phyloP scores from a whole-genome alignment of 2,329 filamentous ascomycete genomes.

The Calcarisporium arbuscula region DNA sequence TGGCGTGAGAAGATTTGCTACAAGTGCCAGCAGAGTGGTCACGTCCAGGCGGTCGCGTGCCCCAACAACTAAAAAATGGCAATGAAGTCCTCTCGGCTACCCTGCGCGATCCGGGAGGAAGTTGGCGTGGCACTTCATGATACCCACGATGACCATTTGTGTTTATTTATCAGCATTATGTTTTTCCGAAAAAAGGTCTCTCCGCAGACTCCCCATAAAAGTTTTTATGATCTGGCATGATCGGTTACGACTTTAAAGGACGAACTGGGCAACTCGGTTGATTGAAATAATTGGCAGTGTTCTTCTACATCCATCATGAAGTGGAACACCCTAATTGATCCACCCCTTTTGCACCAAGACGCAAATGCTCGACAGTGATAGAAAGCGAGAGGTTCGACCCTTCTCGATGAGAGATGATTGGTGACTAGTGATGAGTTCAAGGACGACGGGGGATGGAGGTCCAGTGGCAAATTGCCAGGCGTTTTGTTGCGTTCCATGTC shows the following conservation, averaged over 20 bases:
- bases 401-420: constrained; percentile 10
- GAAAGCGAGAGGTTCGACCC: too few relatives aligned
- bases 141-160: constrained; percentile 30
- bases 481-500: constrained; percentile 10
- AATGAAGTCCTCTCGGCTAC: constrained; percentile 16
- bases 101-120: constrained; percentile 15
- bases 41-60: constrained; percentile 92
- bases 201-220: constrained; percentile 15
- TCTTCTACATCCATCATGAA: constrained; percentile 12
- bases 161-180: constrained; percentile 18
- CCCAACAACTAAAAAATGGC: constrained; percentile 64
- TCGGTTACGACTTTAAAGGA: constrained; percentile 24
- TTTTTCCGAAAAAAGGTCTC: too few relatives aligned
- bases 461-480: constrained; percentile 13
- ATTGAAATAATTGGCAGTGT: constrained; percentile 18
- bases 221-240: constrained; percentile 23
- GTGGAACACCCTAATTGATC: background rate
- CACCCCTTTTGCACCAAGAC: constrained; percentile 17
- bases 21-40: constrained; percentile 80
- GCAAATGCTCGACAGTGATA: background rate
- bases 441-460: constrained; percentile 12
- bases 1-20: constrained; percentile 93
- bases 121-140: constrained; percentile 36
- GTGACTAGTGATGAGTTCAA: constrained; percentile 21
- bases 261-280: constrained; percentile 22